phyloP scores from a whole-genome alignment of 306 rosid species.

The Astragalus membranaceus region DNA sequence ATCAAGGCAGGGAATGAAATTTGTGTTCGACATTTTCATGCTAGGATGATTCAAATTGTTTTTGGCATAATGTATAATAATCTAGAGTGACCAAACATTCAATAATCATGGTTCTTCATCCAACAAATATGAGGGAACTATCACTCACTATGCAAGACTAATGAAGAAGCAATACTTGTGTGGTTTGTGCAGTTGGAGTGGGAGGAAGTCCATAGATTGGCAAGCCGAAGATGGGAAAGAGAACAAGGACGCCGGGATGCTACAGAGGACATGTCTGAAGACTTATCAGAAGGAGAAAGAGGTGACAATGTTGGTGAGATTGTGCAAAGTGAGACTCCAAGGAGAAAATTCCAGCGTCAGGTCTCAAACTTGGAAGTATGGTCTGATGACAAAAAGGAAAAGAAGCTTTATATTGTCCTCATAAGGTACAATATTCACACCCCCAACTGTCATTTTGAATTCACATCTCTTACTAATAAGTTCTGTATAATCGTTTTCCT shows the following conservation, averaged over 20 bases:
- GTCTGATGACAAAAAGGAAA: conserved; percentile 86
- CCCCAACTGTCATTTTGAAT: background rate
- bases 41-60: background rate
- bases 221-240: conserved; percentile 68
- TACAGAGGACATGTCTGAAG: conserved; percentile 83
- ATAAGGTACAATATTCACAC: conserved; percentile 41
- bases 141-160: conserved; percentile 6
- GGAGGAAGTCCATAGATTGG: conserved; percentile 61
- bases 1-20: too few relatives aligned
- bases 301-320: conserved; percentile 55
- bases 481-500: background rate
- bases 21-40: background rate
- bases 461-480: background rate
- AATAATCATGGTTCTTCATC: too few relatives aligned
- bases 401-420: conserved; percentile 70
- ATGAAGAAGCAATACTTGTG: background rate
- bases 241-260: conserved; percentile 78
- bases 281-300: conserved; percentile 83
- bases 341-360: conserved; percentile 38
- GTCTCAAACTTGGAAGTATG: conserved; percentile 66
- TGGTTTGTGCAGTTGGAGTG: conserved; percentile 57
- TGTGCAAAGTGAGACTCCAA: conserved; percentile 45
- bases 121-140: background rate
- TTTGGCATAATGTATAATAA: background rate
- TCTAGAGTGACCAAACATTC: too few relatives aligned